Conservation (phyloP, 495 filamentous ascomycete genomes). For the Corynascus novoguineensis region DNA sequence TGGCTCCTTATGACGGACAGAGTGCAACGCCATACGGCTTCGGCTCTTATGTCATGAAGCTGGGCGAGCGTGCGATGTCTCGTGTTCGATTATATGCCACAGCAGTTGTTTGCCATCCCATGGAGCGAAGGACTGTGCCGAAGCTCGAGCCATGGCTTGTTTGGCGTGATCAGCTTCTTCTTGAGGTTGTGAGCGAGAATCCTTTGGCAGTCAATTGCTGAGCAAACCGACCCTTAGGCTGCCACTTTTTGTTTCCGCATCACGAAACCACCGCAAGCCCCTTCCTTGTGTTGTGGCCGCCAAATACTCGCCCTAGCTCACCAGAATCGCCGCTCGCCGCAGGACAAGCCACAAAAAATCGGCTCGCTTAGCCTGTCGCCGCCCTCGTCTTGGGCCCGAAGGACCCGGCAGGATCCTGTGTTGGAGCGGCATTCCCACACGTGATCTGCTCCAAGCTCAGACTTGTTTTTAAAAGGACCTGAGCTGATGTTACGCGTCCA, state of each 20-base stretch:
- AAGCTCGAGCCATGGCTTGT: background rate
- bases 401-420: background rate
- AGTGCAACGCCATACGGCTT: too few species aligned
- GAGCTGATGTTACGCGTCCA: background rate
- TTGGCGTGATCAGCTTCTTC: background rate
- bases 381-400: background rate
- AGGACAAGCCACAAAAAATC: background rate
- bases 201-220: background rate
- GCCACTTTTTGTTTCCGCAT: background rate
- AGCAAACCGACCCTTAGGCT: background rate
- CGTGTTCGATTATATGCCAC: too few species aligned
- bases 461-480: background rate
- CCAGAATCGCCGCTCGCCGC: background rate
- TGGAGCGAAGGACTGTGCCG: too few species aligned
- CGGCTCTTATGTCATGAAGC: too few species aligned
- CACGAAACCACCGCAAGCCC: background rate
- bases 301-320: background rate
- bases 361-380: background rate
- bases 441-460: too few species aligned
- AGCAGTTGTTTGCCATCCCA: background rate
- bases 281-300: constrained; percentile 1
- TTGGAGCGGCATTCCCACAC: background rate
- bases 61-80: too few species aligned
- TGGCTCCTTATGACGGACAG: too few species aligned
- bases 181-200: background rate